phyloP scores from a whole-genome alignment of 2,329 filamentous ascomycete species.

The Exophiala mesophila region DNA sequence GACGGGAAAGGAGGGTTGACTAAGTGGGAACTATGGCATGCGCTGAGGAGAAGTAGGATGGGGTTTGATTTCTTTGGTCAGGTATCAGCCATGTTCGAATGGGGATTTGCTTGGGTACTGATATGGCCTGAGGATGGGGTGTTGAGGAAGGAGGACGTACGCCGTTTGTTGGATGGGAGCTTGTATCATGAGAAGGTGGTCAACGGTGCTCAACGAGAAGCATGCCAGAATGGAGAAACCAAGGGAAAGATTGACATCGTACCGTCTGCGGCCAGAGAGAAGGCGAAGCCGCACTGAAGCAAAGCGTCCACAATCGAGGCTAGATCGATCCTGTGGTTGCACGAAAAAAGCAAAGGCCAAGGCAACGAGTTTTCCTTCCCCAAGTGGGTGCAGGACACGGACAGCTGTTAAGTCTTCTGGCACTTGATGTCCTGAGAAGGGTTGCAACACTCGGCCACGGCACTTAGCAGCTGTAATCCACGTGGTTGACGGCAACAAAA shows the following conservation, averaged over 20 bases:
- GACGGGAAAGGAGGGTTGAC: slow-evolving; percentile 36
- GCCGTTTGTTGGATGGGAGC: slow-evolving; percentile 25
- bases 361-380: too few relatives aligned
- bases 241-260: background rate
- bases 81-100: slow-evolving; percentile 43
- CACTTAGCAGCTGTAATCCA: too few relatives aligned
- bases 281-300: background rate
- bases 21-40: slow-evolving; percentile 34
- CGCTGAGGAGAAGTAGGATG: slow-evolving; percentile 38
- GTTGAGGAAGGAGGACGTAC: slow-evolving; percentile 28
- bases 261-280: background rate
- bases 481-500: too few relatives aligned
- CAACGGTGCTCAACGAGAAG: background rate
- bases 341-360: too few relatives aligned
- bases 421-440: too few relatives aligned
- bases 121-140: slow-evolving; percentile 27
- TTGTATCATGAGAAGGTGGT: slow-evolving; percentile 11
- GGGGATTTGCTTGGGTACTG: slow-evolving; percentile 30
- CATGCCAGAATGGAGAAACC: background rate
- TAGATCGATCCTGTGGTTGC: too few relatives aligned
- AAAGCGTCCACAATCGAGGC: too few relatives aligned
- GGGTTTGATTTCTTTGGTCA: slow-evolving; percentile 42
- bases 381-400: too few relatives aligned
- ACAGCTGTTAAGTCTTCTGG: too few relatives aligned
- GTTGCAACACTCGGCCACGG: too few relatives aligned